Percentiles rank a stretch among this genome's conserved stretches.
phyloP scores from a whole-genome alignment of 2,329 filamentous ascomycete species.

The Lachnellula arida region DNA sequence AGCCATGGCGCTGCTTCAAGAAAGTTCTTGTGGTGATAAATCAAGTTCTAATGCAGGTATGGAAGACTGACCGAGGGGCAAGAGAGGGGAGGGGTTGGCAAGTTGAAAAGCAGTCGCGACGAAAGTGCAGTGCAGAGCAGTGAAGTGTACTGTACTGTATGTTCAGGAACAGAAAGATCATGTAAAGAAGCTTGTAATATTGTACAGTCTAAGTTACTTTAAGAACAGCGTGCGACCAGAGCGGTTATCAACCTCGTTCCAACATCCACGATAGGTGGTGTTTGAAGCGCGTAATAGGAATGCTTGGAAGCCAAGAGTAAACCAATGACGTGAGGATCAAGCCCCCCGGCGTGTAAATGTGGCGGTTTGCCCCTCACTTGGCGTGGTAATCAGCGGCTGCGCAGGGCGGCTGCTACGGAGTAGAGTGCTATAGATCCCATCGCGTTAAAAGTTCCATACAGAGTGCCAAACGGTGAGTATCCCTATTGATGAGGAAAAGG shows the following conservation, averaged over 20 bases:
- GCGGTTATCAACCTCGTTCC: not conserved
- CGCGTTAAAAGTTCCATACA: no score
- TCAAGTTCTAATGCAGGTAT: not conserved
- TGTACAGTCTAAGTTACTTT: not conserved
- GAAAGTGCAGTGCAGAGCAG: not conserved
- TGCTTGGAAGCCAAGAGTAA: not conserved
- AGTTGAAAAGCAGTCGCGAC: not conserved
- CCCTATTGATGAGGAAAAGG: no score
- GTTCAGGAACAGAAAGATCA: not conserved
- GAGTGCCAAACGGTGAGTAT: no score
- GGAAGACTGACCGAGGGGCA: not conserved
- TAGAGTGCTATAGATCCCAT: no score
- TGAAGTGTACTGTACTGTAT: not conserved
- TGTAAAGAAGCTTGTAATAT: not conserved
- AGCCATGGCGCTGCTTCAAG: constrained; percentile 18
- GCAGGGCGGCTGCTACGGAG: no score
- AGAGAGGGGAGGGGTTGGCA: not conserved
- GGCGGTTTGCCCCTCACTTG: not conserved
- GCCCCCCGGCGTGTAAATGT: not conserved
- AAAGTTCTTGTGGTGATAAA: not conserved
- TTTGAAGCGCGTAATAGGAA: not conserved
- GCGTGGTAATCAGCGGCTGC: not conserved
- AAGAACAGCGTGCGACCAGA: not conserved
- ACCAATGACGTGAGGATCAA: not conserved
- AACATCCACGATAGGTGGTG: not conserved